Percentiles rank a stretch among this genome's conserved stretches.
Evolutionary conservation across 805 yeast species (phyloP).

Genomic region (Yamadazyma tumulicola): DNA sequence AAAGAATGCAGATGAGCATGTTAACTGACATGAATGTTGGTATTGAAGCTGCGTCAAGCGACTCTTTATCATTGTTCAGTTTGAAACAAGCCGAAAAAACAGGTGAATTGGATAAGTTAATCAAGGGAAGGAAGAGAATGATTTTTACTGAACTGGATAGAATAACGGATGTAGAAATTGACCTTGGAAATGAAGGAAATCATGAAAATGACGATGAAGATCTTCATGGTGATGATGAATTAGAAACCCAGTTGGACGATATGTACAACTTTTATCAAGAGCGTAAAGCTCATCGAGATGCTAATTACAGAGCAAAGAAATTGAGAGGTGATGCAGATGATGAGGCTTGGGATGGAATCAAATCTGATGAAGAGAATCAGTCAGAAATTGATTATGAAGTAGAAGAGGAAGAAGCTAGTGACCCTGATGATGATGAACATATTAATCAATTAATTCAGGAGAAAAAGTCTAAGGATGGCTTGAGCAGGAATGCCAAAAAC

Average conservation of each 20-base stretch:
- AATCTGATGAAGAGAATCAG: slow-evolving; percentile 39
- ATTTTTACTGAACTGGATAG: slow-evolving; percentile 56
- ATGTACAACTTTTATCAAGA: slow-evolving; percentile 76
- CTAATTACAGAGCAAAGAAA: slow-evolving; percentile 63
- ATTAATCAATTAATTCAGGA: slow-evolving; percentile 56
- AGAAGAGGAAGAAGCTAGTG: slow-evolving; percentile 34
- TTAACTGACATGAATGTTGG: slow-evolving; percentile 89
- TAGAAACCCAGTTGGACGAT: slow-evolving; percentile 78
- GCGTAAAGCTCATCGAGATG: slow-evolving; percentile 62
- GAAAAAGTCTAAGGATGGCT: slow-evolving; percentile 28
- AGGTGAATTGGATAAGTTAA: slow-evolving; percentile 70
- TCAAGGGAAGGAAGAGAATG: slow-evolving; percentile 71
- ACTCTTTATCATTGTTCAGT: slow-evolving; percentile 76
- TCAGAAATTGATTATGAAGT: slow-evolving; percentile 45
- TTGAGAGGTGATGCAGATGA: slow-evolving; percentile 76
- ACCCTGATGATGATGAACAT: slow-evolving; percentile 71
- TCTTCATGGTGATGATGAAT: slow-evolving; percentile 55
- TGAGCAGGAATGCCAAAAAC: slow-evolving; percentile 33
- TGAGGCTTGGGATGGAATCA: slow-evolving; percentile 75
- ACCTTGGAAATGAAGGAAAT: slow-evolving; percentile 47
- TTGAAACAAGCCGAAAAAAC: slow-evolving; percentile 83
- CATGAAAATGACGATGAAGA: slow-evolving; percentile 30
- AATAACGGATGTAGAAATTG: slow-evolving; percentile 54
- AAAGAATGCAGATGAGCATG: slow-evolving; percentile 95
- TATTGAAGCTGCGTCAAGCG: slow-evolving; percentile 82